Evolutionary conservation across 306 rosid species (phyloP).

Genomic region (Quercus mongolica): DNA sequence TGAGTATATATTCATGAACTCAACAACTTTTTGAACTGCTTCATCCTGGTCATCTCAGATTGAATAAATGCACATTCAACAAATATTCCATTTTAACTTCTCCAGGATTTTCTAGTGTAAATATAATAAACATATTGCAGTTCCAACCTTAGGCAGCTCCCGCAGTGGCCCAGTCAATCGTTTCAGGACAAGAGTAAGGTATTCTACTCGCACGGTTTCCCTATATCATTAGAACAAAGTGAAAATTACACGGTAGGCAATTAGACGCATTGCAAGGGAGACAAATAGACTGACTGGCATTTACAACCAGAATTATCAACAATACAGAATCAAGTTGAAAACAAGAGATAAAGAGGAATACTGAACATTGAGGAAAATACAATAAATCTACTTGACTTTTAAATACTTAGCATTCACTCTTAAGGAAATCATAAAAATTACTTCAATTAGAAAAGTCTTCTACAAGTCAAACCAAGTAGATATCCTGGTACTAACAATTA

Average conservation of each 20-base stretch:
- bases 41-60: constrained; percentile 62
- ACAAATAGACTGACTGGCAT: neutral
- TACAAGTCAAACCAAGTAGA: neutral
- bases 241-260: constrained; percentile 4
- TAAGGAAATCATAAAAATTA: neutral
- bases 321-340: neutral
- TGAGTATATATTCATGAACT: constrained; percentile 83
- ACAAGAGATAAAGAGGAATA: neutral
- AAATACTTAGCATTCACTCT: neutral
- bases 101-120: constrained; percentile 7
- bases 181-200: constrained; percentile 59
- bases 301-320: neutral
- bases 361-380: neutral
- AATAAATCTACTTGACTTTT: neutral
- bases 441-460: neutral
- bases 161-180: constrained; percentile 70
- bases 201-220: constrained; percentile 70
- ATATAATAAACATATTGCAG: constrained; percentile 1
- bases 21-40: constrained; percentile 82
- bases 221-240: constrained; percentile 45
- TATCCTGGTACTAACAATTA: neutral
- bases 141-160: constrained; percentile 71
- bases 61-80: constrained; percentile 4
- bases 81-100: constrained; percentile 13
- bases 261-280: constrained; percentile 7